phyloP scores from a whole-genome alignment of 805 yeast species.

The Candida boleticola region DNA sequence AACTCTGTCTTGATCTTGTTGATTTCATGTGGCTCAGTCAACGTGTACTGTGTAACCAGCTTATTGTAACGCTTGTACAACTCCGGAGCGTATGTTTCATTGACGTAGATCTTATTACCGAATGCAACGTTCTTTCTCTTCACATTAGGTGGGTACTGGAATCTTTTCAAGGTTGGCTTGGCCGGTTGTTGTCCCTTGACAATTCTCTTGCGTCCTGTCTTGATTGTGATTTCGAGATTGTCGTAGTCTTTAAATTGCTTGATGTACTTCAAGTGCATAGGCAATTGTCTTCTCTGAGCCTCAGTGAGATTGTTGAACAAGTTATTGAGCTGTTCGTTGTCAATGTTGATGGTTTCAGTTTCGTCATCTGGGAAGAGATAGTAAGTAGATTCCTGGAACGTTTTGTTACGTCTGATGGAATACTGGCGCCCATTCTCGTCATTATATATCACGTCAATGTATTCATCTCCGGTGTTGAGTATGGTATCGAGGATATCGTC shows the following conservation, averaged over 20 bases:
- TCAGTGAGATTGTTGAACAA: conserved; percentile 23
- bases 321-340: conserved; percentile 23
- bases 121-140: conserved; percentile 38
- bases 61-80: conserved; percentile 55
- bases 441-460: conserved; percentile 1
- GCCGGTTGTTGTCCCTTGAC: background rate
- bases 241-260: conserved; percentile 36
- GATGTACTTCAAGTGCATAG: conserved; percentile 32
- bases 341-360: conserved; percentile 18
- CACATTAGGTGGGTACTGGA: conserved; percentile 1
- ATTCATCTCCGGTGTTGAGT: conserved; percentile 1
- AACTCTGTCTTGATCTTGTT: conserved; percentile 61
- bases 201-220: conserved; percentile 8
- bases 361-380: conserved; percentile 1
- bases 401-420: conserved; percentile 2
- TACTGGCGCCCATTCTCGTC: conserved; percentile 1
- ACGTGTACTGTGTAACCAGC: conserved; percentile 49
- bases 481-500: conserved; percentile 1
- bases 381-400: background rate
- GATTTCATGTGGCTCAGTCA: conserved; percentile 48
- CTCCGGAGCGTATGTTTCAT: conserved; percentile 51
- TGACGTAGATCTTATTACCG: conserved; percentile 45
- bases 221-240: conserved; percentile 26
- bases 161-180: conserved; percentile 1
- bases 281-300: conserved; percentile 23